phyloP scores from a whole-genome alignment of 768 basidiomycete species.

The Boletales sp. region DNA sequence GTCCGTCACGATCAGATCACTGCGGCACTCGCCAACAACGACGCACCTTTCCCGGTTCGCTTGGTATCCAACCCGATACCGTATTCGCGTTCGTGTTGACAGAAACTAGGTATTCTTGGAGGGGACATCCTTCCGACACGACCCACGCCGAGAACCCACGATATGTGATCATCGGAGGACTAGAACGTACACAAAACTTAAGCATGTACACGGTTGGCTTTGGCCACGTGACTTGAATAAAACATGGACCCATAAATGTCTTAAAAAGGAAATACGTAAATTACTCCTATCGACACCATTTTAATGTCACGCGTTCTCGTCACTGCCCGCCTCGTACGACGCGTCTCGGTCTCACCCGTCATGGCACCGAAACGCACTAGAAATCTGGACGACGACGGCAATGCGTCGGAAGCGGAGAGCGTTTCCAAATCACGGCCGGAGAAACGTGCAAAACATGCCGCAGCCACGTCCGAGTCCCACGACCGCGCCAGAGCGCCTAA shows the following conservation, averaged over 20 bases:
- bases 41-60: slow-evolving; percentile 53
- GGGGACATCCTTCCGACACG: slow-evolving; percentile 41
- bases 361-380: slow-evolving; percentile 31
- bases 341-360: background rate
- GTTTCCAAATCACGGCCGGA: slow-evolving; percentile 15
- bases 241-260: slow-evolving; percentile 15
- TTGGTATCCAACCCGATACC: slow-evolving; percentile 68
- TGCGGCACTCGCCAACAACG: background rate
- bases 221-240: slow-evolving; percentile 12
- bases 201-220: background rate
- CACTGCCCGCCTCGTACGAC: background rate
- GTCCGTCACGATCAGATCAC: slow-evolving; percentile 1
- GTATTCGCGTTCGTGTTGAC: slow-evolving; percentile 41
- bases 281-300: background rate
- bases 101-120: slow-evolving; percentile 55
- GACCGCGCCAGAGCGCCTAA: slow-evolving; percentile 31
- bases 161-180: slow-evolving; percentile 48
- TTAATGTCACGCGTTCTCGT: background rate
- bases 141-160: slow-evolving; percentile 75
- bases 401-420: slow-evolving; percentile 31
- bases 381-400: slow-evolving; percentile 33
- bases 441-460: slow-evolving; percentile 26
- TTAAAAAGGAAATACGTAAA: slow-evolving; percentile 5
- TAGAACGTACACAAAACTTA: no score
- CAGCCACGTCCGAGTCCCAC: slow-evolving; percentile 12